phyloP scores from a whole-genome alignment of 371 early-diverging fungal species.

The Mucor plumbeus region DNA sequence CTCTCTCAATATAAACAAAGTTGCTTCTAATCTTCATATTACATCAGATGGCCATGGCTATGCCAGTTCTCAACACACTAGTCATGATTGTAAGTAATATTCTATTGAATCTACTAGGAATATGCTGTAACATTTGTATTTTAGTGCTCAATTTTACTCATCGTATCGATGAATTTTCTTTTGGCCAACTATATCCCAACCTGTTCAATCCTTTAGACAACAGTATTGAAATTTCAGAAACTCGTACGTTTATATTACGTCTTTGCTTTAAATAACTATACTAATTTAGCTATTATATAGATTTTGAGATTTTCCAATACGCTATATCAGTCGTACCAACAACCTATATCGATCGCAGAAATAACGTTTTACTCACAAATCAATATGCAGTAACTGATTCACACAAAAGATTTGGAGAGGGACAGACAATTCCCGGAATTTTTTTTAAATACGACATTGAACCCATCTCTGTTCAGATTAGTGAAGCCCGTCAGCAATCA shows the following conservation, averaged over 20 bases:
- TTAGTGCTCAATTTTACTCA: constrained; percentile 93
- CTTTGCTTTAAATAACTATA: not conserved
- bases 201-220: constrained; percentile 88
- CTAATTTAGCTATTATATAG: constrained; percentile 31
- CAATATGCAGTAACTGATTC: constrained; percentile 94
- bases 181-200: constrained; percentile 84
- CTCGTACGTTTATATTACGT: constrained; percentile 44
- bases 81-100: constrained; percentile 64
- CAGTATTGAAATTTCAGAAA: constrained; percentile 68
- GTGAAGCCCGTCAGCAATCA: constrained; percentile 60
- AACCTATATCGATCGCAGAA: constrained; percentile 69
- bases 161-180: constrained; percentile 88
- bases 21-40: constrained; percentile 89
- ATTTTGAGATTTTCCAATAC: constrained; percentile 81
- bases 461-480: constrained; percentile 83
- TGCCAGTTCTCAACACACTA: constrained; percentile 56
- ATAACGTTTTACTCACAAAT: constrained; percentile 71
- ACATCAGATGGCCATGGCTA: constrained; percentile 92
- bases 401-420: constrained; percentile 53
- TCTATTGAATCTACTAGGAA: not conserved
- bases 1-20: constrained; percentile 75
- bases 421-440: constrained; percentile 59
- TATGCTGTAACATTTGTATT: not conserved
- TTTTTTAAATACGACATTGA: constrained; percentile 94
- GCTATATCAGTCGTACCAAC: constrained; percentile 87